Evolutionary conservation across 768 basidiomycete genomes (phyloP), one percentile per base, ranked within the genome.

Genomic region (Tricholoma matsutake): DNA sequence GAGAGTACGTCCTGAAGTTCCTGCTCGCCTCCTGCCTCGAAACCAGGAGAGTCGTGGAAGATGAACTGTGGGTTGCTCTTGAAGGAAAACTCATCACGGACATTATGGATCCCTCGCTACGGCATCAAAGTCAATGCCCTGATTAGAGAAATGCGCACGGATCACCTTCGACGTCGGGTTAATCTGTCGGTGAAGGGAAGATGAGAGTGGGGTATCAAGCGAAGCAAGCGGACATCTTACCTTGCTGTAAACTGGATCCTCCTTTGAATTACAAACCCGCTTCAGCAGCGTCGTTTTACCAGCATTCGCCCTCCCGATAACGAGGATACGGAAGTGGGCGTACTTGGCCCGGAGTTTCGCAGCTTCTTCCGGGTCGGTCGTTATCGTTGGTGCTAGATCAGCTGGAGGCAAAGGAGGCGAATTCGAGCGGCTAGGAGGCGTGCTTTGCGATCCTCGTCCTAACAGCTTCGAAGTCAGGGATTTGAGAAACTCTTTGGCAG

Each of bases 1-100:
- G 54, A 43, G 49, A 62, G 65, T 22, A 79, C 71, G 7, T 56
- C 66, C 1, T 68, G 56, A 2, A 77, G 57, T 59, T 79, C 73
- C 2, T 64, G 60, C 0, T 22, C 64, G 2, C 62, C 64, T 3
- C 78, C 78, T 18, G 74, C 60, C 64, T 79, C 76, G 54, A 80
- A 77, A 4, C 78, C 79, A 47, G 68, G 58, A 18, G 79, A 80
- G 59, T 80, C 78, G 39, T 79, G 79, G 58, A 79, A 79, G 20
- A 78, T 68, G 62, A 77, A 79, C 2, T 63, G 53, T 3, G 61
- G 64, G 32, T 74, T 74, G 64, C 67, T 75, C 25, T 43, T 52
- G 62, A 74, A 79, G 6, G 68, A 61, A 41, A 75, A 68, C 57
- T 69, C 63, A 34, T 65, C 58, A 52, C 71, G 58, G 28, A 78